Evolutionary conservation across 176 grass and related monocot species (phyloP), one percentile per base, ranked within the genome.

Genomic region (Canna indica): DNA sequence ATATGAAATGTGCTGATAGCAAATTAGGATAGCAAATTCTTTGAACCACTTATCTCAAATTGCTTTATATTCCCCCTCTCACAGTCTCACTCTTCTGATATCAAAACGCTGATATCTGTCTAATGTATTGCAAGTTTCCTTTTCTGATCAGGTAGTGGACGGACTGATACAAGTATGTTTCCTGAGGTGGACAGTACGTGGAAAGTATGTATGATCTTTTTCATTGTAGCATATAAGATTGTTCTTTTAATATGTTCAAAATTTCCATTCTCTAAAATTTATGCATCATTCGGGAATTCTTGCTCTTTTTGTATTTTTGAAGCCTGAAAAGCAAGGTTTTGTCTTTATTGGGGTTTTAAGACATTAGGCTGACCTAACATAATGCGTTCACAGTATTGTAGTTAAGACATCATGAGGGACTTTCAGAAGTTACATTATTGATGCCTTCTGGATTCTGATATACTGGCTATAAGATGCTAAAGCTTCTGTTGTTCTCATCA

Each of bases 131-230:
- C 6, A 48, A 48, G 8, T 31, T 33, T 48, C 10, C 24, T 48
- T 70, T 47, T 70, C 28, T 32, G 13, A 73, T 75, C 74, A 97
- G 93, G 93, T n/a, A 69, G 28, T 79, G 77, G 77, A 77, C 69
- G 75, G 48, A 24, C 76, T 75, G 93, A 84, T 70, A 73, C 73
- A 53, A 86, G 77, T 59, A 92, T 97, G 77, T 97, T 97, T 75
- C 93, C 93, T 73, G 85, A 90, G 20, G 93, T 91, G 36, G 84
- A 90, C 72, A 97, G 88, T 76, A 85, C 77, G 48, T 97, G 93
- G 88, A 92, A 97, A 82, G 93, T 97, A 92, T 75, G 42, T 50
- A 7, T 26, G 28, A 1, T 34, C 15, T 34, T 32, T 31, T 32
- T 18, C 30, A 0, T 54, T 54, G 5, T 54, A 54, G 8, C 50